Evolutionary conservation across 306 rosid species (phyloP).

Genomic region (Glycine soja): DNA sequence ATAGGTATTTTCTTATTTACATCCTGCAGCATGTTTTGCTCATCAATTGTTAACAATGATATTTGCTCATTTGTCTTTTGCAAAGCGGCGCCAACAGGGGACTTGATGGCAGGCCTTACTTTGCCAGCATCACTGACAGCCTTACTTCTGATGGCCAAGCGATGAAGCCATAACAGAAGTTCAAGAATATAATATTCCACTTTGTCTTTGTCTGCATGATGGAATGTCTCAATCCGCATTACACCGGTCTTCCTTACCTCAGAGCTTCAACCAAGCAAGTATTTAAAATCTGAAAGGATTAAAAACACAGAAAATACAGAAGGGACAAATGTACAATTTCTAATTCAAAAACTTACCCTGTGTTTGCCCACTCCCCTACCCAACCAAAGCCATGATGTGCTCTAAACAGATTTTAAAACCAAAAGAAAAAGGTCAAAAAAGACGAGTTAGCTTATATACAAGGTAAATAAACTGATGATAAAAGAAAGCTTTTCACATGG

Average conservation of each 20-base stretch:
- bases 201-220: slow-evolving; percentile 77
- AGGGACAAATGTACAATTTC: background rate
- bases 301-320: background rate
- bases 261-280: slow-evolving; percentile 54
- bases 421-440: slow-evolving; percentile 40
- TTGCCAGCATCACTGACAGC: slow-evolving; percentile 41
- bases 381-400: slow-evolving; percentile 95
- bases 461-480: slow-evolving; percentile 6
- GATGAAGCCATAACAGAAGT: slow-evolving; percentile 78
- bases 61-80: slow-evolving; percentile 43
- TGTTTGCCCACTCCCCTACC: slow-evolving; percentile 93
- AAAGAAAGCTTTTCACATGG: slow-evolving; percentile 12
- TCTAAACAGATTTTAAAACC: slow-evolving; percentile 54
- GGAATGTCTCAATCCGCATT: slow-evolving; percentile 73
- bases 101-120: slow-evolving; percentile 50
- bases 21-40: slow-evolving; percentile 63
- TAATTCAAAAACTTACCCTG: slow-evolving; percentile 63
- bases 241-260: slow-evolving; percentile 56
- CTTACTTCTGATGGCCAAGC: slow-evolving; percentile 59
- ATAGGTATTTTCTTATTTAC: slow-evolving; percentile 50
- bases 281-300: slow-evolving; percentile 25
- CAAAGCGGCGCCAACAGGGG: slow-evolving; percentile 29
- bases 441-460: slow-evolving; percentile 39
- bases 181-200: slow-evolving; percentile 69
- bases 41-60: slow-evolving; percentile 54